A percentile compares a stretch with the other conserved stretches of the same genome.
These are phyloP conservation scores for Alternaria consortialis DNA, from an alignment of 2,329 filamentous ascomycete species.

Conservation along the genomic window DNA sequence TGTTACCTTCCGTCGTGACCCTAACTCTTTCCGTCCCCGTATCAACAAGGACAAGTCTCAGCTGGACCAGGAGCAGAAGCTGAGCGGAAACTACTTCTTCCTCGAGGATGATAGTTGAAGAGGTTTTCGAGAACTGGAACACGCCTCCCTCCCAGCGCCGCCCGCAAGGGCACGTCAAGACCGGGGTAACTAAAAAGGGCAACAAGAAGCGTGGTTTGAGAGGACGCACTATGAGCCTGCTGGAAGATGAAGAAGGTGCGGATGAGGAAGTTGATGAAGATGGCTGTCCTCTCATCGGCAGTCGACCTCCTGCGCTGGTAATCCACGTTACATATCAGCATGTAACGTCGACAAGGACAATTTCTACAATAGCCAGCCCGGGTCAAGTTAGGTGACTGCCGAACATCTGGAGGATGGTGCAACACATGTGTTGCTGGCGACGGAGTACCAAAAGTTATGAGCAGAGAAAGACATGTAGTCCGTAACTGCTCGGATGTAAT, in stretches of 20 bases:
- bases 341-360: not conserved
- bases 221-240: slow-evolving; percentile 44
- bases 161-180: slow-evolving; percentile 53
- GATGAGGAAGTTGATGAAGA: slow-evolving; percentile 71
- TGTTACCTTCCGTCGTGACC: slow-evolving; percentile 98
- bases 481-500: not conserved
- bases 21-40: slow-evolving; percentile 92
- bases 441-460: not conserved
- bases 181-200: slow-evolving; percentile 49
- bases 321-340: not conserved
- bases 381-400: slow-evolving; percentile 67
- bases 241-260: slow-evolving; percentile 64
- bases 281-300: slow-evolving; percentile 65
- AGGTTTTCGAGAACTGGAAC: slow-evolving; percentile 64
- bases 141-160: slow-evolving; percentile 45
- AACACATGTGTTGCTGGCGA: not conserved
- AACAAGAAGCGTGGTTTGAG: slow-evolving; percentile 48
- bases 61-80: slow-evolving; percentile 97
- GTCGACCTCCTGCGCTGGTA: slow-evolving; percentile 68
- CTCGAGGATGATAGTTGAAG: slow-evolving; percentile 84
- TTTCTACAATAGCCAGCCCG: slow-evolving; percentile 18
- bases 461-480: not conserved
- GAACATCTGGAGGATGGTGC: slow-evolving; percentile 3
- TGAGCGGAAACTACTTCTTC: slow-evolving; percentile 97
- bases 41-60: slow-evolving; percentile 98